These are phyloP conservation scores for Lophiotrema nucula DNA, from an alignment of 495 filamentous ascomycete species.

Conservation along the genomic window DNA sequence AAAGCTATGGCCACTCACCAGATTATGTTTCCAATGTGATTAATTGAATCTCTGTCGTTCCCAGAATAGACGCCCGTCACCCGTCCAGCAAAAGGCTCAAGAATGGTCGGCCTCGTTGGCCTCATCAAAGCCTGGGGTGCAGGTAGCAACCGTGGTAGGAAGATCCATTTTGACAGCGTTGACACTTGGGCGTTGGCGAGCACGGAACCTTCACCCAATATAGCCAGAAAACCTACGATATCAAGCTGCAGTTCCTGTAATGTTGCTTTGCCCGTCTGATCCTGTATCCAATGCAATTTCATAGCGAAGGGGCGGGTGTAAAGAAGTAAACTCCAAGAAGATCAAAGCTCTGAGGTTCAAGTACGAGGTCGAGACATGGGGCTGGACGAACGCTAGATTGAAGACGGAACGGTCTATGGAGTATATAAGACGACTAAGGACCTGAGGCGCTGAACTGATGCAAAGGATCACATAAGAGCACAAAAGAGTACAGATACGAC, in stretches of 20 bases:
- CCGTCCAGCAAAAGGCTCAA: constrained; percentile 32
- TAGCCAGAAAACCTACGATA: constrained; percentile 47
- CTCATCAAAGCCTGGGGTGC: constrained; percentile 43
- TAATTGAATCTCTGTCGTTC: constrained; percentile 37
- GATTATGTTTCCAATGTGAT: constrained; percentile 43
- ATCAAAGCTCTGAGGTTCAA: neutral
- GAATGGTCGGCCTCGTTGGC: constrained; percentile 34
- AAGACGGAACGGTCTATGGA: constrained; percentile 2
- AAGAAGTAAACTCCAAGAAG: neutral
- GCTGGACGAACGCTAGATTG: neutral
- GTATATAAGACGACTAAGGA: constrained; percentile 14
- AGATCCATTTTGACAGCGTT: constrained; percentile 41
- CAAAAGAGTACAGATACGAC: neutral
- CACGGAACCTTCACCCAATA: constrained; percentile 44
- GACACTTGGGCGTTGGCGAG: constrained; percentile 44
- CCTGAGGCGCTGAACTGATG: constrained; percentile 10
- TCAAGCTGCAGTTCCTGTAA: constrained; percentile 40
- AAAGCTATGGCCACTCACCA: constrained; percentile 42
- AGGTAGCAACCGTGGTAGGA: constrained; percentile 43
- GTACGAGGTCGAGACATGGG: constrained; percentile 13
- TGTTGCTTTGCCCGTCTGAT: neutral
- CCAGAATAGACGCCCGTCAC: constrained; percentile 41
- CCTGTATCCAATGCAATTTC: constrained; percentile 26
- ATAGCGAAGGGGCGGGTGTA: neutral
- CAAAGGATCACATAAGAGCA: no score